Percentiles rank a stretch among this genome's conserved stretches.
Evolutionary conservation across 2,329 filamentous ascomycete species (phyloP).

Genomic region (Amylocarpus encephaloides): DNA sequence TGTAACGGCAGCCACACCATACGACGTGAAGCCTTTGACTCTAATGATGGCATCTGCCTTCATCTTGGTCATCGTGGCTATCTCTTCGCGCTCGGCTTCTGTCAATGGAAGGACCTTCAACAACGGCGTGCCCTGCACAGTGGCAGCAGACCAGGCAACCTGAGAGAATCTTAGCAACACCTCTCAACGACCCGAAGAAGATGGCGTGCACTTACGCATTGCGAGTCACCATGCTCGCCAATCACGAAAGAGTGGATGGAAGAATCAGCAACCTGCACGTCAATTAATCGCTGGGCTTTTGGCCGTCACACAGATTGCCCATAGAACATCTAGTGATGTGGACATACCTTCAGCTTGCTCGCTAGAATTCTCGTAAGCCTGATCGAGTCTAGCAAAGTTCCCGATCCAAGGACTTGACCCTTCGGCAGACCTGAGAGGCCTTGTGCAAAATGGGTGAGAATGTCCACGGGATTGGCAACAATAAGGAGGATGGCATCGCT

Average conservation of each 20-base stretch:
- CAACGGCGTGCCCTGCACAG: slow-evolving; percentile 38
- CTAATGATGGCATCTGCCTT: slow-evolving; percentile 42
- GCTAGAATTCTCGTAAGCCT: slow-evolving; percentile 41
- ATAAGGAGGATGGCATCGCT: slow-evolving; percentile 43
- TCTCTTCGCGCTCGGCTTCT: slow-evolving; percentile 29
- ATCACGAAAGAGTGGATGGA: slow-evolving; percentile 40
- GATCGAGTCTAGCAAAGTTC: slow-evolving; percentile 47
- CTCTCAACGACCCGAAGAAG: neutral
- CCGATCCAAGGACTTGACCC: slow-evolving; percentile 45
- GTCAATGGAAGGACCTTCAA: slow-evolving; percentile 30
- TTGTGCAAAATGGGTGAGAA: slow-evolving; percentile 45
- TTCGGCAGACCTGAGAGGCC: slow-evolving; percentile 42
- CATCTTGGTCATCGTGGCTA: slow-evolving; percentile 40
- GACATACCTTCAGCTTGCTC: slow-evolving; percentile 33
- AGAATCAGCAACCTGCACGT: slow-evolving; percentile 26
- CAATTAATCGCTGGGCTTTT: slow-evolving; percentile 9
- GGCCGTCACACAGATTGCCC: too few species aligned
- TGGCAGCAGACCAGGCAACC: slow-evolving; percentile 35
- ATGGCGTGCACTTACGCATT: slow-evolving; percentile 32
- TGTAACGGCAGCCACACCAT: slow-evolving; percentile 43
- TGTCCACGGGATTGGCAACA: slow-evolving; percentile 49
- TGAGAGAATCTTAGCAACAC: slow-evolving; percentile 20
- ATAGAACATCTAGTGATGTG: slow-evolving; percentile 21
- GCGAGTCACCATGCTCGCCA: slow-evolving; percentile 43
- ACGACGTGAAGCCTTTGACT: slow-evolving; percentile 44